Conservation (phyloP, 2,329 filamentous ascomycete genomes). For the Stagonosporopsis cucurbitacearum region DNA sequence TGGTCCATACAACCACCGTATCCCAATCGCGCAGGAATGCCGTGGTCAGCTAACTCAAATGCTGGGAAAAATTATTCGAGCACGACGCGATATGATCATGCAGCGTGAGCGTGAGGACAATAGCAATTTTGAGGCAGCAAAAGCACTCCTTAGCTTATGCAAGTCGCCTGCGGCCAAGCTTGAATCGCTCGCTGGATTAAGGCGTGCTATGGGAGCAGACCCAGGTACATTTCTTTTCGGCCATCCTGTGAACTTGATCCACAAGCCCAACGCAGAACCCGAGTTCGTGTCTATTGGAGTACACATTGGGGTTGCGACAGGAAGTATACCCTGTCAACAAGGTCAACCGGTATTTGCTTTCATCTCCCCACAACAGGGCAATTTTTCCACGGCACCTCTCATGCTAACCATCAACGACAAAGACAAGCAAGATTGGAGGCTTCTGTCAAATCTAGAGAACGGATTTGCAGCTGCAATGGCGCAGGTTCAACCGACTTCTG, state of each 20-base stretch:
- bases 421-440: background rate
- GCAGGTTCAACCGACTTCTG: background rate
- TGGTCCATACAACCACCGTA: background rate
- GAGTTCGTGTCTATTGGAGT: background rate
- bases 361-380: background rate
- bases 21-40: background rate
- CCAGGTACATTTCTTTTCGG: background rate
- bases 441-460: background rate
- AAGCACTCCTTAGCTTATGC: background rate
- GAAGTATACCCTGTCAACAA: background rate
- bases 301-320: background rate
- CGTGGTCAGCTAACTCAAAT: background rate
- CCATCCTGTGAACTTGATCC: background rate
- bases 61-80: background rate
- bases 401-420: background rate
- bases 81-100: background rate
- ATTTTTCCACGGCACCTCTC: background rate
- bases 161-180: background rate
- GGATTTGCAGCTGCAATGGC: background rate
- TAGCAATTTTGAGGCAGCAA: background rate
- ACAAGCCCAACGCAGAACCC: background rate
- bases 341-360: background rate
- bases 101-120: background rate
- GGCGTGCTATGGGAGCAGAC: background rate
- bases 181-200: background rate